Base-by-base conservation (phyloP, 2,329 filamentous ascomycete genomes). In the Anthostomella pinea region DNA sequence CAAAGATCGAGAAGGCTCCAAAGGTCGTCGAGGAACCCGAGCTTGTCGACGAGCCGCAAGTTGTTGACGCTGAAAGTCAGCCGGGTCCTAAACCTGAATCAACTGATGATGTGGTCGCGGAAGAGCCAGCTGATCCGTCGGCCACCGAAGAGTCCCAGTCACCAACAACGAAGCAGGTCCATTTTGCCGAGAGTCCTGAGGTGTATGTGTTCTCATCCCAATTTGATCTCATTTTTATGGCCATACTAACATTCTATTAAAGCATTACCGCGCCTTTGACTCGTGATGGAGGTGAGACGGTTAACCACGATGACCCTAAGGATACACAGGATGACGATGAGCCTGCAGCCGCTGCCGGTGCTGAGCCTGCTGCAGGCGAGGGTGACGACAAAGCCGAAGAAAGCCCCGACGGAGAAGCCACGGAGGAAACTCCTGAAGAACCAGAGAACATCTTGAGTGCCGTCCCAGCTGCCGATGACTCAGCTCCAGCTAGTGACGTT, bases 191-290 rank as follows among this genome's bases (percentile, higher is more conserved):
- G 10, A 17, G 20, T 11, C 14, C 19, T 18, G 38, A 49, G n/a
- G 30, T 25, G 46, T 47, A 39, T 27, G 39, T 38, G n/a, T 27
- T 24, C n/a, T 6, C 6, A 21, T 23, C 8, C n/a, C n/a, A n/a
- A n/a, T n/a, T n/a, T n/a, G n/a, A 15, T 29, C 6, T 2, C 26
- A 8, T 17, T 9, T 26, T 11, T 9, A 13, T 30, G 14, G 11
- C 13, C 3, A 6, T 26, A 17, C 44, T 47, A 30, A 47, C 28
- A 10, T 21, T 4, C 8, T 33, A 18, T 20, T 9, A 10, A 6
- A 48, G 45, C 7, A 24, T 34, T 34, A 30, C 39, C 21, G 22
- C 29, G 30, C 29, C 31, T n/a, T 15, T 33, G 9, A 30, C 27
- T 2, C 20, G 13, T 16, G 44, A 45, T 25, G 28, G 17, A 23